Conservation (phyloP, 441 rosid species). For the Pelargonium fulgidum region DNA sequence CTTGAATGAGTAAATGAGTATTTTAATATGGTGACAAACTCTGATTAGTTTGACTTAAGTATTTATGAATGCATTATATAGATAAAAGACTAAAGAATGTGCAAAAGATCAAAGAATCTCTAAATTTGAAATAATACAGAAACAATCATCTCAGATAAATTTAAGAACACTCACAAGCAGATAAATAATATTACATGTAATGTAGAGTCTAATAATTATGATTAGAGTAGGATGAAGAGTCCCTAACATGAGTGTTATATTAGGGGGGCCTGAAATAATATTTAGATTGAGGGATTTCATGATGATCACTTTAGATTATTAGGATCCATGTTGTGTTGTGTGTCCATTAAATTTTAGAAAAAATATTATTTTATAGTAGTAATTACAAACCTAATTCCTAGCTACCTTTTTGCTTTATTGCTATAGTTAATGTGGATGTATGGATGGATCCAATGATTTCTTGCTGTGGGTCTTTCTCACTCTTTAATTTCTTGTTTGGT, state of each 20-base stretch:
- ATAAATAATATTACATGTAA: too few species aligned
- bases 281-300: conserved; percentile 27
- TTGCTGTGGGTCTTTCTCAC: conserved; percentile 20
- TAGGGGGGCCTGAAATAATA: conserved; percentile 28
- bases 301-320: conserved; percentile 17
- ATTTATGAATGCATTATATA: too few species aligned
- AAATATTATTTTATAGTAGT: conserved; percentile 9
- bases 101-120: too few species aligned
- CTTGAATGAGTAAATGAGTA: too few species aligned
- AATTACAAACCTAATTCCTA: conserved; percentile 26
- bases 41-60: too few species aligned
- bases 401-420: conserved; percentile 31
- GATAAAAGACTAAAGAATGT: too few species aligned
- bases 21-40: too few species aligned
- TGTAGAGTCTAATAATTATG: too few species aligned
- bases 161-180: too few species aligned
- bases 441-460: conserved; percentile 44
- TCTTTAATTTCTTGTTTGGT: background rate
- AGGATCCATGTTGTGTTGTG: conserved; percentile 19
- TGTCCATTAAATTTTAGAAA: conserved; percentile 18
- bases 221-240: too few species aligned
- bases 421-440: conserved; percentile 9
- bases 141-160: too few species aligned
- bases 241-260: background rate
- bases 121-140: too few species aligned